A percentile compares a stretch with the other conserved stretches of the same genome.
Evolutionary conservation across 2,329 filamentous ascomycete genomes (phyloP).

Genomic region (Microdochium trichocladiopsis): DNA sequence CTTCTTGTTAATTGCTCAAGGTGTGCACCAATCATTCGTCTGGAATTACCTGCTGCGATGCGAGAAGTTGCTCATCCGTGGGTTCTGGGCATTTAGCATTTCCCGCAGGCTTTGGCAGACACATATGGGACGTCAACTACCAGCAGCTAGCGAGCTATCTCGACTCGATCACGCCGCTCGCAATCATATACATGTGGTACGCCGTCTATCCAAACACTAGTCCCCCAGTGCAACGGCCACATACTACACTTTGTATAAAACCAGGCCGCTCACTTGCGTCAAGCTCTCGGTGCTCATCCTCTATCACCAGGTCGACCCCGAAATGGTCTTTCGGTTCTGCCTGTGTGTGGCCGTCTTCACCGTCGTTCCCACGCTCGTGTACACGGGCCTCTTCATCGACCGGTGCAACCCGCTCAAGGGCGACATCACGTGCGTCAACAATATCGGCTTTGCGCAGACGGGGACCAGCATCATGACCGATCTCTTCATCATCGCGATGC

Average conservation of each 20-base stretch:
- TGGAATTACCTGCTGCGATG: neutral
- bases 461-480: constrained; percentile 37
- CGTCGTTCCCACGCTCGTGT: constrained; percentile 6
- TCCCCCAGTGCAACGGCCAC: too few relatives aligned
- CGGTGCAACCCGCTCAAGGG: constrained; percentile 10
- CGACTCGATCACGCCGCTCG: neutral
- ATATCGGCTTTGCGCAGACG: constrained; percentile 34
- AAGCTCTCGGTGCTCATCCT: neutral
- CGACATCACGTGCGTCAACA: constrained; percentile 28
- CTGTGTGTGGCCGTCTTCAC: constrained; percentile 5
- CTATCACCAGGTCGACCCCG: neutral
- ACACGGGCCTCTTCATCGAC: neutral
- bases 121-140: neutral
- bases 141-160: neutral
- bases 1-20: neutral
- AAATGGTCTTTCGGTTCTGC: neutral
- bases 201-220: too few relatives aligned
- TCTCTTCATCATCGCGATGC: constrained; percentile 31
- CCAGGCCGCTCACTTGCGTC: neutral
- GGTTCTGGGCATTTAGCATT: neutral
- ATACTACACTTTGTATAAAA: too few relatives aligned
- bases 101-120: neutral
- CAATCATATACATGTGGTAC: neutral
- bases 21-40: neutral
- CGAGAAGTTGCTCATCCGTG: neutral